Conservation (phyloP, 805 yeast genomes). For the Kodamaea kakaduensis region DNA sequence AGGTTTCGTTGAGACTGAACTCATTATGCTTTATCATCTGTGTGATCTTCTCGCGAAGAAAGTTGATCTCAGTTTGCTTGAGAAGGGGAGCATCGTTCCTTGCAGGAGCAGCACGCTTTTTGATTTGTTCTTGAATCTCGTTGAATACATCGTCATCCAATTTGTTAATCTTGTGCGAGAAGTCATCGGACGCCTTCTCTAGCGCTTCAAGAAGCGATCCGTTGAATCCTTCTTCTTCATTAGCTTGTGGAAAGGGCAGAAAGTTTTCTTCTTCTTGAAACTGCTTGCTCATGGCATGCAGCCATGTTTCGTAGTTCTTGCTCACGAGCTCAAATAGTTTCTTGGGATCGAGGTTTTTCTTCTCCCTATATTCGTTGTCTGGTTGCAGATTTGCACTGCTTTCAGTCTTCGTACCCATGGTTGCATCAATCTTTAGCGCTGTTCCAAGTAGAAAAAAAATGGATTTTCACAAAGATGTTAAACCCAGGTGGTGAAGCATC, state of each 20-base stretch:
- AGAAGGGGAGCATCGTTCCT: slow-evolving; percentile 13
- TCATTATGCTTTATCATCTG: slow-evolving; percentile 19
- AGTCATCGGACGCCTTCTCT: slow-evolving; percentile 24
- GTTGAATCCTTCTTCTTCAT: slow-evolving; percentile 19
- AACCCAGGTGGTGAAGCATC: no score
- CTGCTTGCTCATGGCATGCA: slow-evolving; percentile 26
- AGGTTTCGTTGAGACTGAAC: slow-evolving; percentile 11
- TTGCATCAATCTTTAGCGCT: slow-evolving; percentile 1
- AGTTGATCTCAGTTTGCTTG: slow-evolving; percentile 26
- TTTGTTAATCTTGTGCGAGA: slow-evolving; percentile 12
- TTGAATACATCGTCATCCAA: slow-evolving; percentile 11
- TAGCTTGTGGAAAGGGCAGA: slow-evolving; percentile 29
- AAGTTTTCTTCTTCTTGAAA: slow-evolving; percentile 22
- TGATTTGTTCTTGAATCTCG: slow-evolving; percentile 10
- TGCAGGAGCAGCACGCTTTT: background rate
- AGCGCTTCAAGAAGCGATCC: slow-evolving; percentile 29
- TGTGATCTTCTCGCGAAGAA: slow-evolving; percentile 24
- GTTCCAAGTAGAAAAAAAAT: background rate
- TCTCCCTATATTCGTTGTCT: background rate
- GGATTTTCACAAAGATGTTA: no score
- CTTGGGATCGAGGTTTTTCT: slow-evolving; percentile 20
- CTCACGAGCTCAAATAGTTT: slow-evolving; percentile 29
- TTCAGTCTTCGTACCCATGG: slow-evolving; percentile 3
- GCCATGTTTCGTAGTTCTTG: slow-evolving; percentile 39
- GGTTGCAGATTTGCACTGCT: slow-evolving; percentile 2